These are phyloP conservation scores for Chaetomium strumarium DNA, from an alignment of 2,329 filamentous ascomycete species.

Conservation along the genomic window DNA sequence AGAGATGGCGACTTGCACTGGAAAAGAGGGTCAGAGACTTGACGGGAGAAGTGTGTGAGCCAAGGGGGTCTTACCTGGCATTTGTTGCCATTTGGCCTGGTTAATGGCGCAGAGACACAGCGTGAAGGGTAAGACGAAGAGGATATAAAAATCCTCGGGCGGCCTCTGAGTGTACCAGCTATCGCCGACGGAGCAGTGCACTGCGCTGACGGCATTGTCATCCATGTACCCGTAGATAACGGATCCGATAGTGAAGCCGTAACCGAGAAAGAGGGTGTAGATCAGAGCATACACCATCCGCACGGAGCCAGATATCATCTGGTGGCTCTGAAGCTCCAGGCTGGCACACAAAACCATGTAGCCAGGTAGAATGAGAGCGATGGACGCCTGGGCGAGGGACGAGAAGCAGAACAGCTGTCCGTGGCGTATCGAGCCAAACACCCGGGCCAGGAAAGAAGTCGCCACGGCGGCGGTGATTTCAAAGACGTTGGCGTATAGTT, in stretches of 20 bases:
- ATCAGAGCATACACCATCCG: conserved; percentile 71
- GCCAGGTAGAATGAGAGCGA: conserved; percentile 67
- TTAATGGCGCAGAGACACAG: conserved; percentile 56
- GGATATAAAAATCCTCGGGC: conserved; percentile 41
- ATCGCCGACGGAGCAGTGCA: conserved; percentile 33
- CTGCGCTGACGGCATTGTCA: conserved; percentile 42
- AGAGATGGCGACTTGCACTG: conserved; percentile 69
- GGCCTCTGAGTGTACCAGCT: conserved; percentile 32
- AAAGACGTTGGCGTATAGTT: conserved; percentile 51
- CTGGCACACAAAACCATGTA: conserved; percentile 56
- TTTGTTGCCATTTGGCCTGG: conserved; percentile 65
- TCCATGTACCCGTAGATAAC: conserved; percentile 59
- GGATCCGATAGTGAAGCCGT: conserved; percentile 63
- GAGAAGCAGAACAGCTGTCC: conserved; percentile 64
- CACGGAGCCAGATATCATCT: conserved; percentile 64
- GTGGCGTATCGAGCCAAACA: conserved; percentile 57
- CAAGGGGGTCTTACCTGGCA: conserved; percentile 16
- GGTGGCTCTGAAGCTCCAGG: conserved; percentile 63
- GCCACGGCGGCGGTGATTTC: conserved; percentile 49
- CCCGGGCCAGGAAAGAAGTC: conserved; percentile 64
- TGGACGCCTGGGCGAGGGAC: conserved; percentile 64
- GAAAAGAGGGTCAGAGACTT: not conserved
- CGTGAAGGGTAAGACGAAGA: conserved; percentile 65
- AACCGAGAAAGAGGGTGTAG: conserved; percentile 66
- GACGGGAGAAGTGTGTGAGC: too few relatives aligned